phyloP scores from a whole-genome alignment of 805 yeast species.

The Grigorovia transvaalensis region DNA sequence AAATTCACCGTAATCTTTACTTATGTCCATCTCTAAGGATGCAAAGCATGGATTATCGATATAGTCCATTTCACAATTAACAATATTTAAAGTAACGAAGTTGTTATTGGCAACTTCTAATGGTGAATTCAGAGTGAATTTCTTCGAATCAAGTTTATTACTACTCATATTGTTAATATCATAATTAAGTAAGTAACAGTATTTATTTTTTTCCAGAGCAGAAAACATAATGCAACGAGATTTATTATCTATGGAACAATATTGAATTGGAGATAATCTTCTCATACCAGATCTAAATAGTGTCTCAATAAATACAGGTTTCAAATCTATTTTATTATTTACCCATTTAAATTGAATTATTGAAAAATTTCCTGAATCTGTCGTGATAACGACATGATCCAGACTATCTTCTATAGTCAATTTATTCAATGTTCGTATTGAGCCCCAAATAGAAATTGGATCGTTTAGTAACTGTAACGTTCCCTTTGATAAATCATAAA shows the following conservation, averaged over 20 bases:
- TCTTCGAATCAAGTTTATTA: conserved; percentile 21
- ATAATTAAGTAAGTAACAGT: conserved; percentile 54
- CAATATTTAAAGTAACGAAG: conserved; percentile 40
- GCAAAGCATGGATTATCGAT: conserved; percentile 76
- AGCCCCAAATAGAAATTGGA: conserved; percentile 42
- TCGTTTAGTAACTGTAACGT: conserved; percentile 34
- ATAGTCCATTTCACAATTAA: conserved; percentile 62
- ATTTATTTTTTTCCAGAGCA: conserved; percentile 63
- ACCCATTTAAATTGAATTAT: conserved; percentile 21
- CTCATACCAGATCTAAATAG: conserved; percentile 66
- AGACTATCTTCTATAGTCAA: conserved; percentile 35
- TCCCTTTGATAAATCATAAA: conserved; percentile 44
- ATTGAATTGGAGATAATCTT: conserved; percentile 65
- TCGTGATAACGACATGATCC: conserved; percentile 55
- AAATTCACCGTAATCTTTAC: not conserved
- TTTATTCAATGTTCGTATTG: conserved; percentile 34
- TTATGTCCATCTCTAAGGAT: conserved; percentile 45
- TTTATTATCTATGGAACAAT: conserved; percentile 57
- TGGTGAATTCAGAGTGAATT: conserved; percentile 48
- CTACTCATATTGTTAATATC: conserved; percentile 31
- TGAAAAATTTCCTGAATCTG: conserved; percentile 70
- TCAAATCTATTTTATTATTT: conserved; percentile 29
- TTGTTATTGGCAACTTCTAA: conserved; percentile 51
- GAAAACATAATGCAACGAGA: conserved; percentile 60
- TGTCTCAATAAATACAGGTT: conserved; percentile 42